Evolutionary conservation across 768 basidiomycete genomes (phyloP), one percentile per base, ranked within the genome.

Genomic region (Agaricus subrufescens): DNA sequence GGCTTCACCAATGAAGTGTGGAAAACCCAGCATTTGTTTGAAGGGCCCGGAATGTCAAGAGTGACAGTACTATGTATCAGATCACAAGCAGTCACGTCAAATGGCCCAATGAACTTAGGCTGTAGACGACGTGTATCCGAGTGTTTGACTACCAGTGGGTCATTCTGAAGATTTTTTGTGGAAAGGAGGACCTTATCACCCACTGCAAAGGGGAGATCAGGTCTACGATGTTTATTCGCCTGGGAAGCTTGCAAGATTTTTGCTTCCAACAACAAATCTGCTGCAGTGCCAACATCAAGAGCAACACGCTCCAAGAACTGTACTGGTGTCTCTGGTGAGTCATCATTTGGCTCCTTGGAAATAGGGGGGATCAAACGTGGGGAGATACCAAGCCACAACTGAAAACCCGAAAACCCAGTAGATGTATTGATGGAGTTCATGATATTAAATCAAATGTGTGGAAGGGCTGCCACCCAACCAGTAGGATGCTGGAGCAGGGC

Each of bases 341-440:
- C 10, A 19, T 38, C n/a, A n/a, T 12, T 14, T 42, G 38, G 7
- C 2, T 43, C 23, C n/a, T 25, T 40, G 51, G 19, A 8, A 14
- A 37, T 15, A 2, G 44, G 40, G 19, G 51, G 51, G 31, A 44
- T 40, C 4, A 49, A 5, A 4, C 29, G 52, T 0, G 60, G 62
- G 1, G 45, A 46, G 3, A 31, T 23, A 2, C 59, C 56, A 2
- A 52, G 39, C 14, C 55, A 38, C 0, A 62, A 50, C 19, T 56
- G 50, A 43, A 61, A 63, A 3, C 60, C 57, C 4, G 60, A 57
- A 47, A 63, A 67, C 0, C 63, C 60, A 1, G 67, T 66, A 2
- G 62, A 58, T 4, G 59, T 43, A 47, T 70, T 67, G 0, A 59
- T 44, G 0, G 65, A 58, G 9, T 64, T 66, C 64, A 71, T 73